A percentile compares a stretch with the other conserved stretches of the same genome.
phyloP scores from a whole-genome alignment of 345 rosid genomes.

The Cardamine chenopodiifolia region DNA sequence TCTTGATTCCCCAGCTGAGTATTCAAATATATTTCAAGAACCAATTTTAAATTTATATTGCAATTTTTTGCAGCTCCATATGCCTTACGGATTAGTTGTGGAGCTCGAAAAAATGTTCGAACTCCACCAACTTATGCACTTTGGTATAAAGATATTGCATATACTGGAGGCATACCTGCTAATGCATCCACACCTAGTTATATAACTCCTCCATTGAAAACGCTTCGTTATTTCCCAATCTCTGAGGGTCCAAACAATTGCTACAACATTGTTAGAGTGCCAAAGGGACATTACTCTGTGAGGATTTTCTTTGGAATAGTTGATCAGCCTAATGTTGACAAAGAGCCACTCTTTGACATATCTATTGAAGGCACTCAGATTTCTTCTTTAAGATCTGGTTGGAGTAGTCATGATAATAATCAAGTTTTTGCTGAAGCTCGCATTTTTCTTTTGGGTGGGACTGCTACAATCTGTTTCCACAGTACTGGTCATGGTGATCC shows the following conservation, averaged over 20 bases:
- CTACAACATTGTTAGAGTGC: slow-evolving; percentile 69
- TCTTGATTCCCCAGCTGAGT: slow-evolving; percentile 18
- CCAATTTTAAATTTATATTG: not conserved
- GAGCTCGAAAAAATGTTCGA: slow-evolving; percentile 62
- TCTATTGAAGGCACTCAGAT: slow-evolving; percentile 89
- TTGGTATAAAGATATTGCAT: slow-evolving; percentile 92
- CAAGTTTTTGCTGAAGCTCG: slow-evolving; percentile 82
- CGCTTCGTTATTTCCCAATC: slow-evolving; percentile 86
- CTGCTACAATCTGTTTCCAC: slow-evolving; percentile 82
- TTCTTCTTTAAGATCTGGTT: slow-evolving; percentile 79
- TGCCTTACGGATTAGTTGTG: slow-evolving; percentile 93
- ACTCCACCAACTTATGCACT: slow-evolving; percentile 75
- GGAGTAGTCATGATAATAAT: slow-evolving; percentile 78
- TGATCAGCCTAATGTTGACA: slow-evolving; percentile 49
- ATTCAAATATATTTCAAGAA: not conserved
- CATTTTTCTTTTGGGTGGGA: slow-evolving; percentile 68
- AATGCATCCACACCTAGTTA: slow-evolving; percentile 60
- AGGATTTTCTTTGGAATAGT: slow-evolving; percentile 78
- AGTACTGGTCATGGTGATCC: slow-evolving; percentile 99
- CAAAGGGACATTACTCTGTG: slow-evolving; percentile 78
- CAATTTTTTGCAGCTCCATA: slow-evolving; percentile 63
- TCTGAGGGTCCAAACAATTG: slow-evolving; percentile 93
- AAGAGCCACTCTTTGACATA: slow-evolving; percentile 86
- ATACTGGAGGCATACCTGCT: slow-evolving; percentile 84
- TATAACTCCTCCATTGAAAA: slow-evolving; percentile 68